Evolutionary conservation across 2,329 filamentous ascomycete genomes (phyloP), one percentile per base, ranked within the genome.

Genomic region (Talaromyces sp.): DNA sequence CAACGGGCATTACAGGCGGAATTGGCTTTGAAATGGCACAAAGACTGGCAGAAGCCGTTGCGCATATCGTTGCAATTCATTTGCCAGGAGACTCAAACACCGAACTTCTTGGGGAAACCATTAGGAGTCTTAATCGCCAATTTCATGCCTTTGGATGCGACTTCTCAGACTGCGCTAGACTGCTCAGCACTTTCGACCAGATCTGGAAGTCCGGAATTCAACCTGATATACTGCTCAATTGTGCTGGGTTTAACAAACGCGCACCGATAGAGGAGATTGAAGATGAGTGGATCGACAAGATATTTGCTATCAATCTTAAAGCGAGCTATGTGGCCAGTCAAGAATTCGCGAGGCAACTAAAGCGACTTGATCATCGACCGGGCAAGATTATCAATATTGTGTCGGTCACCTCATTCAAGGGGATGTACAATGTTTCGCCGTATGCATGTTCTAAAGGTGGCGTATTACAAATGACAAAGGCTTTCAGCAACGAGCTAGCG

Each of bases 371-470:
- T 27, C 27, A 53, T 53, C 50, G 50, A 14, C 35, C 57, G 10
- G 61, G 61, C 14, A 66, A 62, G 41, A 86, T 95, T 75, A 86
- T 93, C 78, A 93, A 93, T 77, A 84, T 92, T 62, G 89, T 86
- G 17, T 88, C 84, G 14, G 82, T 95, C 41, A 81, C 93, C 43
- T 84, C 84, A 49, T 91, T 91, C 80, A 88, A 93, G 71, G 90
- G 90, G 61, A 90, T 90, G 1, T 79, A 93, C 63, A 93, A 87
- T 0, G 89, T 93, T 2, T 89, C 90, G 0, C 90, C 90, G 1
- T 95, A 95, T 72, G 87, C 90, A 0, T 89, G 89, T 0, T 86
- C 83, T 63, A 95, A 95, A 77, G 90, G 90, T 54, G 90, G 88
- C 11, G 87, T 95, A 0, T 87, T 84, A 9, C 90, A 93, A 76